phyloP scores from a whole-genome alignment of 2,329 filamentous ascomycete species.

The Aureobasidium musti region DNA sequence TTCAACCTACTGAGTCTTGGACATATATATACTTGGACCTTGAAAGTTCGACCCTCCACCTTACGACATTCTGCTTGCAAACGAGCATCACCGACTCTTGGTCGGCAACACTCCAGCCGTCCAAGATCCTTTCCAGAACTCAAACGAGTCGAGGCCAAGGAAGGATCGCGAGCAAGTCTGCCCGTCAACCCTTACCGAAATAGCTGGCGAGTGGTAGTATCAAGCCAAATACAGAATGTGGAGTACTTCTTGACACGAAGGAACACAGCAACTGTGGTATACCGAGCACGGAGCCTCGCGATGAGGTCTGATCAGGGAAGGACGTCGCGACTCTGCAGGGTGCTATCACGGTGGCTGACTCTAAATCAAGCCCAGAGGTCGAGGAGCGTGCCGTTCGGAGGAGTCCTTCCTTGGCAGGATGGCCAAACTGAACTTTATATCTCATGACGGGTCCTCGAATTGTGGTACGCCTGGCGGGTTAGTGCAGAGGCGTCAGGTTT shows the following conservation, averaged over 20 bases:
- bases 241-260: conserved; percentile 16
- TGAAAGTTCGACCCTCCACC: not conserved
- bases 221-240: conserved; percentile 4
- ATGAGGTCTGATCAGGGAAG: conserved; percentile 1
- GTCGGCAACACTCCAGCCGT: conserved; percentile 1
- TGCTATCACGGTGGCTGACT: conserved; percentile 19
- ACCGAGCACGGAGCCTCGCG: conserved; percentile 15
- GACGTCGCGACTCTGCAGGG: conserved; percentile 11
- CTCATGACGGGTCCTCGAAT: not conserved
- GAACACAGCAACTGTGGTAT: conserved; percentile 14
- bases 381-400: conserved; percentile 14
- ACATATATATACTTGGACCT: conserved; percentile 21
- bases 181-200: conserved; percentile 1
- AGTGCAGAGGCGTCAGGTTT: conserved; percentile 22
- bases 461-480: conserved; percentile 19
- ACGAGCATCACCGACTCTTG: conserved; percentile 4
- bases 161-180: conserved; percentile 12
- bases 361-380: conserved; percentile 20
- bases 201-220: not conserved
- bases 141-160: conserved; percentile 19
- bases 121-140: conserved; percentile 9
- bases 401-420: conserved; percentile 5
- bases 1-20: not conserved
- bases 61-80: conserved; percentile 9
- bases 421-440: conserved; percentile 5